A percentile compares a stretch with the other conserved stretches of the same genome.
Conservation (phyloP, 2,329 filamentous ascomycete species). For the Hyphodiscus sp. region DNA sequence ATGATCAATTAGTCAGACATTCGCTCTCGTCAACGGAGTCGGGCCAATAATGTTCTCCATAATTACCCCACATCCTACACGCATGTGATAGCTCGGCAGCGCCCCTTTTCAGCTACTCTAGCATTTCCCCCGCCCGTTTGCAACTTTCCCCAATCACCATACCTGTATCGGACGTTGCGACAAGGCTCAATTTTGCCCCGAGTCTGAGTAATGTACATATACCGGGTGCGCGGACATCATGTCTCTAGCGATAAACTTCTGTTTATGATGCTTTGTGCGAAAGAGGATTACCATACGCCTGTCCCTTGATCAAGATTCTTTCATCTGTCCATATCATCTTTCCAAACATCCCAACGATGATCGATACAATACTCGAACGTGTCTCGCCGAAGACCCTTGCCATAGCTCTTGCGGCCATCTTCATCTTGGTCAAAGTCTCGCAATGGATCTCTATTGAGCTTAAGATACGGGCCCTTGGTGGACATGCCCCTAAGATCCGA, state of each 20-base stretch:
- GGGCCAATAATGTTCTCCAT: not conserved
- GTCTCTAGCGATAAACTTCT: not conserved
- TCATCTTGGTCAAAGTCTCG: conserved; percentile 26
- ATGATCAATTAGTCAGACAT: not conserved
- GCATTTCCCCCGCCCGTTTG: too few relatives aligned
- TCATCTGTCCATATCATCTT: not conserved
- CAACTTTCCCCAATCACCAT: too few relatives aligned
- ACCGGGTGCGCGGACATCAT: not conserved
- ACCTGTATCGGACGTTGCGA: too few relatives aligned
- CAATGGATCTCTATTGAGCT: conserved; percentile 36
- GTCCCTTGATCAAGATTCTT: not conserved
- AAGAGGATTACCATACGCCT: too few relatives aligned
- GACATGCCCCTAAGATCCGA: conserved; percentile 33
- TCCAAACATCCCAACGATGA: conserved; percentile 12
- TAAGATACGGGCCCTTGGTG: conserved; percentile 41
- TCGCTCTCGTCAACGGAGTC: not conserved
- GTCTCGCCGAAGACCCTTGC: conserved; percentile 33
- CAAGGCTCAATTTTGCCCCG: conserved; percentile 17
- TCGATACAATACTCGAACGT: conserved; percentile 33
- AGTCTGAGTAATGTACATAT: conserved; percentile 2
- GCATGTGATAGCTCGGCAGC: conserved; percentile 5
- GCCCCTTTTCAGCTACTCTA: too few relatives aligned
- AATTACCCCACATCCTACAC: not conserved
- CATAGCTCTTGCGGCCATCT: conserved; percentile 10
- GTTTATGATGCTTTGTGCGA: too few relatives aligned